Base-by-base conservation (phyloP, 1,284 basidiomycete species). In the Sutorius eximius region DNA sequence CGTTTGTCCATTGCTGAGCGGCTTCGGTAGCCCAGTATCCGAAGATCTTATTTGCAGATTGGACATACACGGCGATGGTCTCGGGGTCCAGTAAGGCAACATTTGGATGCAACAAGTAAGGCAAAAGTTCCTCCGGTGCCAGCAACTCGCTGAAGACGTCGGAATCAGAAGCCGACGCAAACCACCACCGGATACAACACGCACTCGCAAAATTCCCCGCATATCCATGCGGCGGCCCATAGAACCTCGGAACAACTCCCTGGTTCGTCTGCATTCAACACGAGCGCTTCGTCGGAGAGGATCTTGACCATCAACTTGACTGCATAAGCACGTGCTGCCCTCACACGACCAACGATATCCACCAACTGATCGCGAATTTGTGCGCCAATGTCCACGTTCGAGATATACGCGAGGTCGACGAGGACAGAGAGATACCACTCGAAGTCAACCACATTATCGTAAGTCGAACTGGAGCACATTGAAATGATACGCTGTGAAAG, bases 361-460 rank as follows among this genome's bases (percentile, higher is more conserved):
- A 96, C 84, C 3, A 99, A 76, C 63, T 94, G 89, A 60, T 91
- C 85, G 6, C 87, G 81, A 56, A 97, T 87, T 62, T 86, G 81
- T 0, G 73, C 62, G 0, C 93, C 93, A 33, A 96, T 78, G 63
- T 89, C 77, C 44, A 87, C 91, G 41, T 84, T 83, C 43, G 89
- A 89, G 43, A 98, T 81, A 67, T 94, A 92, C 0, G 91, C 85
- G 3, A 99, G 80, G 63, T 97, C 93, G 44, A 97, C 82, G 24
- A 98, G 83, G 3, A 95, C 92, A 9, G 95, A 96, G 27, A 98
- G 78, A 68, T 94, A 97, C 97, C 97, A 99, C 65, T 95, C 89
- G 67, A 98, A 98, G 73, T 98, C 94, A 37, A 81, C 80, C 36
- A 99, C 82, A 65, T 95, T 89, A 51, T 87, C 85, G 65, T 97